A percentile compares a stretch with the other conserved stretches of the same genome.
Evolutionary conservation across 345 rosid species (phyloP).

Genomic region (Lumnitzera littorea): DNA sequence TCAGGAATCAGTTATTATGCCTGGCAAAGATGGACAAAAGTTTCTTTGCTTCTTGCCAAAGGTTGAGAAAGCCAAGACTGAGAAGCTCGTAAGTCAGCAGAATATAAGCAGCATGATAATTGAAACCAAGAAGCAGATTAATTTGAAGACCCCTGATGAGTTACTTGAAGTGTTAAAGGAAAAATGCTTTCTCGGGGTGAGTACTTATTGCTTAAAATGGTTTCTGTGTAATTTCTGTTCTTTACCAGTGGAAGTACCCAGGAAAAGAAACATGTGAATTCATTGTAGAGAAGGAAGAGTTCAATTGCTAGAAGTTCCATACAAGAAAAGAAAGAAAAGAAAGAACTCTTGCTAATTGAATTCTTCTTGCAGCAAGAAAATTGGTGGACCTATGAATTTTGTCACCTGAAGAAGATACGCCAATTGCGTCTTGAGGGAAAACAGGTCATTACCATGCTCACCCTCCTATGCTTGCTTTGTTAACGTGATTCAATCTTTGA

Average conservation of each 20-base stretch:
- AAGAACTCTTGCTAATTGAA: no score
- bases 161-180: constrained; percentile 60
- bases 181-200: constrained; percentile 58
- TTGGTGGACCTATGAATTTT: constrained; percentile 98
- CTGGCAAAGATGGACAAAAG: constrained; percentile 53
- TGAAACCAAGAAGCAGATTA: constrained; percentile 61
- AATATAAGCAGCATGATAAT: constrained; percentile 70
- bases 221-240: no score
- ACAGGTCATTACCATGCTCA: constrained; percentile 30
- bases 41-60: constrained; percentile 75
- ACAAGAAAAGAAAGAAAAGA: no score
- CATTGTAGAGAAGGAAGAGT: no score
- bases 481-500: no score
- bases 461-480: no score
- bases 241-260: no score
- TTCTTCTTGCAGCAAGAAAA: constrained; percentile 77
- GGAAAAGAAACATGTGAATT: no score
- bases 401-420: constrained; percentile 47
- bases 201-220: constrained; percentile 8
- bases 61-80: constrained; percentile 53
- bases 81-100: constrained; percentile 33
- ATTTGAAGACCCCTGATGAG: constrained; percentile 89
- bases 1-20: constrained; percentile 66
- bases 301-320: no score
- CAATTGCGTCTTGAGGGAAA: constrained; percentile 74